These are phyloP conservation scores for Nothophoma quercina DNA, from an alignment of 2,329 filamentous ascomycete genomes.

Conservation along the genomic window DNA sequence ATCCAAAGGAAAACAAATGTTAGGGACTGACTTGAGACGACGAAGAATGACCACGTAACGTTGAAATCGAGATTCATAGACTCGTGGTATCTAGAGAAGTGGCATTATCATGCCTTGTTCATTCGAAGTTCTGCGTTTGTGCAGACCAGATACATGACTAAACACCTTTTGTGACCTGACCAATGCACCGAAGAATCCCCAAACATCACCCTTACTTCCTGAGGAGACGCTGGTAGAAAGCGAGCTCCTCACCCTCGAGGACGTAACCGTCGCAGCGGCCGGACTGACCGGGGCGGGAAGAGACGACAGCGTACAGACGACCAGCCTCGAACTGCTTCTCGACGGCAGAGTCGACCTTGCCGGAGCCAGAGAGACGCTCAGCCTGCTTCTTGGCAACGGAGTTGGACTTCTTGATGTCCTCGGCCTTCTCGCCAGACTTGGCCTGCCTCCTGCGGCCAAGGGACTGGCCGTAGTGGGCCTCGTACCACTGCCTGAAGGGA, in stretches of 20 bases:
- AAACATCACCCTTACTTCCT: slow-evolving; percentile 78
- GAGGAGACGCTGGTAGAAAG: slow-evolving; percentile 99
- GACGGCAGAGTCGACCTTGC: slow-evolving; percentile 91
- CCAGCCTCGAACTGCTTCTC: slow-evolving; percentile 99
- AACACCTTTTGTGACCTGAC: slow-evolving; percentile 53
- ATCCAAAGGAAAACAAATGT: no score
- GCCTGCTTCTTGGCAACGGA: slow-evolving; percentile 96
- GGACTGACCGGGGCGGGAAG: slow-evolving; percentile 94
- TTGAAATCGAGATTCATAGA: slow-evolving; percentile 48
- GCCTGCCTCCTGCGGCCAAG: slow-evolving; percentile 91
- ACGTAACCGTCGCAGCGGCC: slow-evolving; percentile 97
- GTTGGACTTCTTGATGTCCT: slow-evolving; percentile 98
- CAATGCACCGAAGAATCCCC: slow-evolving; percentile 51
- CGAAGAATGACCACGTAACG: slow-evolving; percentile 33
- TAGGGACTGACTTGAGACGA: no score
- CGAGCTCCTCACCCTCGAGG: slow-evolving; percentile 98
- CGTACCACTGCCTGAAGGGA: slow-evolving; percentile 99
- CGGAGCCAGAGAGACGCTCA: slow-evolving; percentile 77
- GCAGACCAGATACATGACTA: slow-evolving; percentile 53
- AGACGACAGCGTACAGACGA: slow-evolving; percentile 92
- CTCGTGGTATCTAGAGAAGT: slow-evolving; percentile 52
- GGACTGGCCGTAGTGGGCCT: slow-evolving; percentile 96
- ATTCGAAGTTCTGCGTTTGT: slow-evolving; percentile 48
- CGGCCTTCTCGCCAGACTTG: slow-evolving; percentile 72
- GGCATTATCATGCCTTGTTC: slow-evolving; percentile 48